A percentile compares a stretch with the other conserved stretches of the same genome.
Evolutionary conservation across 208 protist genomes (phyloP).

Genomic region (Trypanosoma brucei): DNA sequence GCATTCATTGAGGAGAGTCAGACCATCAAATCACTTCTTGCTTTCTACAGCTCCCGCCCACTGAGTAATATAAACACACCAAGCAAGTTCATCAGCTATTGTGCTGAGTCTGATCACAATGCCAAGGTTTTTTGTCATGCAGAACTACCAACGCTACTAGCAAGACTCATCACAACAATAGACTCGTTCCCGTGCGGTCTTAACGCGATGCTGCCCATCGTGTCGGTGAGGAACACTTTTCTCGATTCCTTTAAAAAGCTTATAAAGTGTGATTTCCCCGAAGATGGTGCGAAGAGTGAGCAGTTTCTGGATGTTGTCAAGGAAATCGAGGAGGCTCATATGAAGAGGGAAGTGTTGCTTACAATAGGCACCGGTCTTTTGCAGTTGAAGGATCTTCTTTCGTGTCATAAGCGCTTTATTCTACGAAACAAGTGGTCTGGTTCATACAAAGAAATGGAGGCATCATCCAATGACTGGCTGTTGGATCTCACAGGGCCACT

Average conservation of each 20-base stretch:
- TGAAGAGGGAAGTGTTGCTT: conserved; percentile 57
- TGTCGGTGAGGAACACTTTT: conserved; percentile 66
- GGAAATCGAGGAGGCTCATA: conserved; percentile 67
- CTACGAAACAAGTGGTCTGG: conserved; percentile 37
- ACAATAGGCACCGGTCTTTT: conserved; percentile 77
- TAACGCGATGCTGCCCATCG: conserved; percentile 78
- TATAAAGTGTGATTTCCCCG: conserved; percentile 63
- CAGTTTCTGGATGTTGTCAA: conserved; percentile 58
- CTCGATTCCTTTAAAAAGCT: conserved; percentile 67
- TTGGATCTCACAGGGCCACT: conserved; percentile 60
- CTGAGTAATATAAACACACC: conserved; percentile 41
- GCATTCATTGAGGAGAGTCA: conserved; percentile 55
- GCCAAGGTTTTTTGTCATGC: conserved; percentile 72
- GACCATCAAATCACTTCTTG: conserved; percentile 45
- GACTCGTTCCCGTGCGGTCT: conserved; percentile 79
- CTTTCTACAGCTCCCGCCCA: conserved; percentile 55
- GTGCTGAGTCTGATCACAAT: conserved; percentile 22
- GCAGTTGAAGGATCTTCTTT: conserved; percentile 79
- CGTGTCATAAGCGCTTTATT: conserved; percentile 51
- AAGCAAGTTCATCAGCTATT: conserved; percentile 19
- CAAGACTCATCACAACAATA: conserved; percentile 60
- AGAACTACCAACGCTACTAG: conserved; percentile 77
- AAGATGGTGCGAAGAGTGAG: conserved; percentile 31
- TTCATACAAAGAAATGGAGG: conserved; percentile 27
- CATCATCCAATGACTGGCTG: conserved; percentile 54